phyloP scores from a whole-genome alignment of 1,139 yeast genomes.

The Magnusiomyces fungicola region DNA sequence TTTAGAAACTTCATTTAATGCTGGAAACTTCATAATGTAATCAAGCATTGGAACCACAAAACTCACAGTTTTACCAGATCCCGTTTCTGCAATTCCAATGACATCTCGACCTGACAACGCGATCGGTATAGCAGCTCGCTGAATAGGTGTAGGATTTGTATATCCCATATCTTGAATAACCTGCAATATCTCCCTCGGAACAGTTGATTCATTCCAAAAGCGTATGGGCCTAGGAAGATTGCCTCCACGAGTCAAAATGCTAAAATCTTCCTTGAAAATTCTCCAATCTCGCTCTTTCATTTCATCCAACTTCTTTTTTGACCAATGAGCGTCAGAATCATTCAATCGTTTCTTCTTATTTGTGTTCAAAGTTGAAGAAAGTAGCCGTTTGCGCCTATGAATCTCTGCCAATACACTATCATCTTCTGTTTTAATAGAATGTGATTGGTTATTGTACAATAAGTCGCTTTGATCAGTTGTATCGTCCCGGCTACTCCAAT shows the following conservation, averaged over 20 bases:
- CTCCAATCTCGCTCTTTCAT: slow-evolving; percentile 91
- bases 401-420: too few species aligned
- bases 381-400: slow-evolving; percentile 16
- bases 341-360: slow-evolving; percentile 18
- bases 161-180: slow-evolving; percentile 42
- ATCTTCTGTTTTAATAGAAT: too few species aligned
- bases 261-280: slow-evolving; percentile 70
- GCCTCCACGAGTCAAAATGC: slow-evolving; percentile 55
- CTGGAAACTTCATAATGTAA: slow-evolving; percentile 46
- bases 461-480: slow-evolving; percentile 45
- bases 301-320: slow-evolving; percentile 48
- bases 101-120: slow-evolving; percentile 57
- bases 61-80: slow-evolving; percentile 90
- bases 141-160: slow-evolving; percentile 76
- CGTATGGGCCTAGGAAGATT: slow-evolving; percentile 55
- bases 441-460: too few species aligned
- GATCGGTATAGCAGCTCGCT: slow-evolving; percentile 78
- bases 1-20: slow-evolving; percentile 34
- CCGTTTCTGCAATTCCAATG: slow-evolving; percentile 92
- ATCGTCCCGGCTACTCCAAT: slow-evolving; percentile 65
- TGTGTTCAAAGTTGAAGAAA: slow-evolving; percentile 4
- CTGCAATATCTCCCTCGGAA: slow-evolving; percentile 41
- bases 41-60: slow-evolving; percentile 67
- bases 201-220: slow-evolving; percentile 57
- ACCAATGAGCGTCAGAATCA: slow-evolving; percentile 57